phyloP scores from a whole-genome alignment of 805 yeast genomes.

The Kuraishia borneana region DNA sequence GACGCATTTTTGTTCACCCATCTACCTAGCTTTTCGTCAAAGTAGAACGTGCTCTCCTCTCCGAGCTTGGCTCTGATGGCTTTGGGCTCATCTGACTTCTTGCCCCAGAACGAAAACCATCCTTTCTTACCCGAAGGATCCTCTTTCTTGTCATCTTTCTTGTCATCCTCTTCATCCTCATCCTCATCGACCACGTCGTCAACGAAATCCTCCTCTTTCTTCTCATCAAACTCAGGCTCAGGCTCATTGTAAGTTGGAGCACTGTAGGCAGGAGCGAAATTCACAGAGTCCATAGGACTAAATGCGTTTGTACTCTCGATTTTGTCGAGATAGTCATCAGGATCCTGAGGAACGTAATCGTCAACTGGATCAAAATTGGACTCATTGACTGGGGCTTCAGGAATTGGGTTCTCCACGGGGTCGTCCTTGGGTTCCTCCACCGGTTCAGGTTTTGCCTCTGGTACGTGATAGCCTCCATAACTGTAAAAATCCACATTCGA shows the following conservation, averaged over 20 bases:
- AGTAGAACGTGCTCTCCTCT: slow-evolving; percentile 59
- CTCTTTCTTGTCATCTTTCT: slow-evolving; percentile 12
- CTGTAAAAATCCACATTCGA: slow-evolving; percentile 16
- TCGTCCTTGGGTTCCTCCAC: neutral
- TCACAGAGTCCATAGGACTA: neutral
- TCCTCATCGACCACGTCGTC: slow-evolving; percentile 35
- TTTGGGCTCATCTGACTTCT: slow-evolving; percentile 54
- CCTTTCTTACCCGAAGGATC: slow-evolving; percentile 12
- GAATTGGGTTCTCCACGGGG: neutral
- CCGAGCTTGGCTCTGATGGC: slow-evolving; percentile 83
- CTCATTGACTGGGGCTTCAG: neutral
- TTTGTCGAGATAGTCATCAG: slow-evolving; percentile 1
- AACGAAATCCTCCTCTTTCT: slow-evolving; percentile 31
- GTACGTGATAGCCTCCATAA: slow-evolving; percentile 19
- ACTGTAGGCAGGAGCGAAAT: neutral
- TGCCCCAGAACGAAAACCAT: slow-evolving; percentile 57
- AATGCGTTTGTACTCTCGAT: neutral
- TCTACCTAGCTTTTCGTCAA: slow-evolving; percentile 73
- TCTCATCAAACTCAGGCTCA: slow-evolving; percentile 18
- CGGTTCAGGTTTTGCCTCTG: slow-evolving; percentile 5
- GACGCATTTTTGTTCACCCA: slow-evolving; percentile 74
- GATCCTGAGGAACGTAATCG: slow-evolving; percentile 1
- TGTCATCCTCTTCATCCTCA: slow-evolving; percentile 14
- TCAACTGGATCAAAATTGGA: slow-evolving; percentile 3
- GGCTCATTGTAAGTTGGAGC: slow-evolving; percentile 9